Percentiles rank a stretch among this genome's conserved stretches.
phyloP scores from a whole-genome alignment of 768 basidiomycete species.

The Amylocystis lapponica region DNA sequence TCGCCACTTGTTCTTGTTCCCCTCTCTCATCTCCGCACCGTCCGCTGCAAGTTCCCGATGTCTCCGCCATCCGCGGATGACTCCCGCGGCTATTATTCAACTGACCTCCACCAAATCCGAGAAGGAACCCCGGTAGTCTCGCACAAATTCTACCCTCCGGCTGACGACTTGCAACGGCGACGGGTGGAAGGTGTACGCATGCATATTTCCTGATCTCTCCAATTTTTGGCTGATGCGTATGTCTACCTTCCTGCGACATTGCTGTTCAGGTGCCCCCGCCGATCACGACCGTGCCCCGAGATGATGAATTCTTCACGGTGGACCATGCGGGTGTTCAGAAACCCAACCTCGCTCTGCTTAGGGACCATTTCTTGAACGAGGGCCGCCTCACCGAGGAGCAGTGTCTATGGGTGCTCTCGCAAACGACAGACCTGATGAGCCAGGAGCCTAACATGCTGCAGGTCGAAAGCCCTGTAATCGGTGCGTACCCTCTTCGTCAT shows the following conservation, averaged over 20 bases:
- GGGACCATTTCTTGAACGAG: slow-evolving; percentile 85
- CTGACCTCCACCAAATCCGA: slow-evolving; percentile 14
- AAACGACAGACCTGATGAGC: slow-evolving; percentile 58
- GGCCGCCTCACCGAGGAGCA: slow-evolving; percentile 80
- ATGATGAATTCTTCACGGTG: slow-evolving; percentile 23
- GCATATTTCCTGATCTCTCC: not conserved
- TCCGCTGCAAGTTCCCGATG: no score
- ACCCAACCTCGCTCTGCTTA: slow-evolving; percentile 76
- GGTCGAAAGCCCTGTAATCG: slow-evolving; percentile 86
- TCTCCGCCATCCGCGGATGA: not conserved
- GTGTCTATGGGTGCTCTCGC: slow-evolving; percentile 75
- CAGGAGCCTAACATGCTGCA: slow-evolving; percentile 82
- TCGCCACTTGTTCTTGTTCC: no score
- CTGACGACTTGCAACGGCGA: slow-evolving; percentile 28
- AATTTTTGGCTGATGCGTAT: not conserved
- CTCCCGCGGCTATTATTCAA: slow-evolving; percentile 12
- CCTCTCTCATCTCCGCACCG: no score
- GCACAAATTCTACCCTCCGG: slow-evolving; percentile 6
- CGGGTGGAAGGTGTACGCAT: slow-evolving; percentile 30
- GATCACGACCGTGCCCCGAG: slow-evolving; percentile 12
- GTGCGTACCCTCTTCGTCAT: slow-evolving; percentile 38
- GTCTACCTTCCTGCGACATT: not conserved
- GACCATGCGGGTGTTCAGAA: slow-evolving; percentile 48
- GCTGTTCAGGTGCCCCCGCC: slow-evolving; percentile 17
- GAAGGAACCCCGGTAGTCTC: not conserved